Evolutionary conservation across 108 stramenopile species (phyloP), one percentile per base, ranked within the genome.

Genomic region (Bacterosira constricta): DNA sequence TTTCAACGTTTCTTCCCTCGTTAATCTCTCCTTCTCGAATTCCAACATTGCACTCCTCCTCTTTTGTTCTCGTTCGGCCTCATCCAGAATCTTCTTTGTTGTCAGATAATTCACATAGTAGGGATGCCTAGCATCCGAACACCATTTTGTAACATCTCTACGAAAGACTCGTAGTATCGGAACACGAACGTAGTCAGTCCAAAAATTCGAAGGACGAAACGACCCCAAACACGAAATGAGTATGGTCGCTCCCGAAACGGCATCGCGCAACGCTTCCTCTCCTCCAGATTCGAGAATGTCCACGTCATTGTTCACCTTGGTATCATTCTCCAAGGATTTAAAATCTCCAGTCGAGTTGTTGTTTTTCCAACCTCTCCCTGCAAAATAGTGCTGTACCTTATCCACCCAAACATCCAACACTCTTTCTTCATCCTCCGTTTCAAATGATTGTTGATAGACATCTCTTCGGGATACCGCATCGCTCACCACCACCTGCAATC

Each of bases 191-290:
- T 83, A 73, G 55, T 92, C 91, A 13, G 73, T 72, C 85, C 85
- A 92, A 9, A 86, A 39, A 57, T 89, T 86, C 9, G 88, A 86
- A 9, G 68, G 73, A 17, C 91, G 80, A 6, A 71, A 45, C 15
- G 85, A 51, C 47, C 84, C 84, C n/a, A 92, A 63, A 67, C 86
- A 88, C 8, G 85, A 88, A 4, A 92, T 88, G 55, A 92, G 69
- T 9, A 83, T 77, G 0, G 87, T 88, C 27, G 73, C 63, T 46
- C 80, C 86, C 7, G 50, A 17, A 0, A 92, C 75, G 8, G 88
- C 86, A 23, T 82, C 77, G 25, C 71, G 59, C 61, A 91, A 49
- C 13, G 80, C 72, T 74, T 86, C 85, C 35, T 88, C 71, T 1
- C 57, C 60, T 34, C 77, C 70, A 34, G 26, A 41, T 39, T 70